Conservation (phyloP, 2,329 filamentous ascomycete species). For the Scytalidium sp. region DNA sequence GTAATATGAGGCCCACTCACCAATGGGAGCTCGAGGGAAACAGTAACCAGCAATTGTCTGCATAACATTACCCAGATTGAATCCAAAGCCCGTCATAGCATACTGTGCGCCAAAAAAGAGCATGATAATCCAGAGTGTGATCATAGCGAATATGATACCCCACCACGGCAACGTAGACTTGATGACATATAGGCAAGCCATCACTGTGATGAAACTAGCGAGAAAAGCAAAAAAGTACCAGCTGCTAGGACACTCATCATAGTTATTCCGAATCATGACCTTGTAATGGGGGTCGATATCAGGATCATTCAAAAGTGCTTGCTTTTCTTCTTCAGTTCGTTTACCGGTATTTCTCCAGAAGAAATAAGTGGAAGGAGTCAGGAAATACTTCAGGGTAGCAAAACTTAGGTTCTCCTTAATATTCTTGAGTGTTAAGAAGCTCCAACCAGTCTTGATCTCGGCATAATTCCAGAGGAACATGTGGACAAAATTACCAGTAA, state of each 20-base stretch:
- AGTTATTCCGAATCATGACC: slow-evolving; percentile 31
- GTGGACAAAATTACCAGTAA: slow-evolving; percentile 41
- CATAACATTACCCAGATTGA: slow-evolving; percentile 36
- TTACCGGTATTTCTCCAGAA: slow-evolving; percentile 12
- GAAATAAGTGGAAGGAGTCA: slow-evolving; percentile 7
- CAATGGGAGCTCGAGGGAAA: slow-evolving; percentile 33
- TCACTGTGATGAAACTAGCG: background rate
- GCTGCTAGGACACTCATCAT: slow-evolving; percentile 36
- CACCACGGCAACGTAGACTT: slow-evolving; percentile 37
- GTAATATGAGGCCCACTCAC: background rate
- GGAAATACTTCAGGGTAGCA: slow-evolving; percentile 3
- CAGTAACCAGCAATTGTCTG: slow-evolving; percentile 47
- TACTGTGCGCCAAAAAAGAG: slow-evolving; percentile 33
- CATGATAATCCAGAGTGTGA: slow-evolving; percentile 32
- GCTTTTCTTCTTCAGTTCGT: slow-evolving; percentile 11
- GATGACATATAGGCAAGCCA: slow-evolving; percentile 33
- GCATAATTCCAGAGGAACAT: slow-evolving; percentile 33
- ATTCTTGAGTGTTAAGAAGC: slow-evolving; percentile 2
- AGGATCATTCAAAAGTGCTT: slow-evolving; percentile 10
- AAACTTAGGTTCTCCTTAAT: background rate
- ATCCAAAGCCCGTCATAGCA: slow-evolving; percentile 35
- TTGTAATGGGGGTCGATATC: slow-evolving; percentile 39
- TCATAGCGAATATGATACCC: slow-evolving; percentile 35
- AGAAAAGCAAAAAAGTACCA: slow-evolving; percentile 35
- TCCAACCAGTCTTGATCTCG: slow-evolving; percentile 33